Evolutionary conservation across 768 basidiomycete species (phyloP), one percentile per base, ranked within the genome.

Genomic region (Serendipita sp.): DNA sequence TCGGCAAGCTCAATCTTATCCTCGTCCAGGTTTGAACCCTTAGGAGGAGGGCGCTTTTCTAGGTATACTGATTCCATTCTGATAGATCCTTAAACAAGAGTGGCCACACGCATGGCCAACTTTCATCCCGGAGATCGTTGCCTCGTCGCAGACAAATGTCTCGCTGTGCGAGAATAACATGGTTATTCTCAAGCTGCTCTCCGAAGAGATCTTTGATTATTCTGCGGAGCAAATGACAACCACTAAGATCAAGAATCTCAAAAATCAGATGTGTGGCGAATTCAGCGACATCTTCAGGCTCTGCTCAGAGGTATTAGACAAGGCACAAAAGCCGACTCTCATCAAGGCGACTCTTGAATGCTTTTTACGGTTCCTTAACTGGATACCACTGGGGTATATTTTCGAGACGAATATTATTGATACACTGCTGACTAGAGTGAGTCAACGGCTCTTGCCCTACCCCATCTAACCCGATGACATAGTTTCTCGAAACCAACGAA

Each of bases 101-200:
- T 99, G 96, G 96, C 95, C 95, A 30, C 91, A 96, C 73, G 93
- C 96, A 71, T 99, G 96, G 96, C 94, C 95, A 37, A 89, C 83
- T 24, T 98, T 97, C 78, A 96, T 97, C 70, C 85, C 89, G 10
- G 94, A 98, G 75, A 89, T 98, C 53, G 93, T 98, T 66, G 88
- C 93, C 69, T 96, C 95, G 5, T 98, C 95, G 48, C 95, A 95
- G 75, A 92, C 91, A 47, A 97, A 93, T 73, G 83, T 97, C 45
- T 86, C 90, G 1, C 82, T 98, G 35, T 98, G 96, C 81, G 96
- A 99, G 78, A 99, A 99, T 81, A 99, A 99, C 78, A 99, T 99
- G 96, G 83, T 92, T 74, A 98, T 99, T 73, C 81, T 98, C 70
- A 90, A 91, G 72, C 81, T 99, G 11, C 81, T 98, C n/a, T 95